phyloP scores from a whole-genome alignment of 1,139 yeast genomes.

The Suhomyces ambrosiae region DNA sequence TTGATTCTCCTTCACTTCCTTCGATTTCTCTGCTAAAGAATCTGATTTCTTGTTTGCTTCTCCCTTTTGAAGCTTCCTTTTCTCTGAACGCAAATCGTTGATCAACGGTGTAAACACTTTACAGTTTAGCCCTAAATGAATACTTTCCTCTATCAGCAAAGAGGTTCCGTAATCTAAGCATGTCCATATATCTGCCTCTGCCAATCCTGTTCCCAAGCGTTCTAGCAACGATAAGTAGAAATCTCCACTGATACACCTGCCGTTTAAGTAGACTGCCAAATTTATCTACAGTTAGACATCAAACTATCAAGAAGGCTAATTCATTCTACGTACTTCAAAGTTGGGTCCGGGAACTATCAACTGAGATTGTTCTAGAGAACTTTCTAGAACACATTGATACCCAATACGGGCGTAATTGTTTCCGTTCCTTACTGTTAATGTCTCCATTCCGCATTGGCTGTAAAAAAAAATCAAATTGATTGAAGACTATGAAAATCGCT shows the following conservation, averaged over 20 bases:
- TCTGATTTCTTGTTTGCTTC: too few relatives aligned
- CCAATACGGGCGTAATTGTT: slow-evolving; percentile 18
- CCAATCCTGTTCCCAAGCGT: slow-evolving; percentile 12
- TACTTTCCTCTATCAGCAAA: slow-evolving; percentile 16
- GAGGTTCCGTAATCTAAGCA: slow-evolving; percentile 19
- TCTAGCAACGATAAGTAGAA: slow-evolving; percentile 19
- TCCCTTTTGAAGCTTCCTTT: too few relatives aligned
- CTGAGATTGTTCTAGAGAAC: neutral
- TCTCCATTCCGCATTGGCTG: slow-evolving; percentile 10
- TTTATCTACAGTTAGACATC: slow-evolving; percentile 12
- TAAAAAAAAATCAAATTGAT: too few relatives aligned
- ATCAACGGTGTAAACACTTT: slow-evolving; percentile 19
- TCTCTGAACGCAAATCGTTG: slow-evolving; percentile 18
- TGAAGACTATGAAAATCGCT: too few relatives aligned
- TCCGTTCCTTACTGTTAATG: slow-evolving; percentile 13
- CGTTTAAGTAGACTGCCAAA: slow-evolving; percentile 20
- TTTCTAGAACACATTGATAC: slow-evolving; percentile 10
- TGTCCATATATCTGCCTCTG: slow-evolving; percentile 20
- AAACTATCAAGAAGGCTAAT: neutral
- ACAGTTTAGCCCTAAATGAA: slow-evolving; percentile 24
- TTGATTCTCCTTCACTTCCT: too few relatives aligned
- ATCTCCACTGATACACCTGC: slow-evolving; percentile 11
- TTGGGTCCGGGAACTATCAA: slow-evolving; percentile 15
- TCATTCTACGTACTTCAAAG: slow-evolving; percentile 19
- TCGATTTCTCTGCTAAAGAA: too few relatives aligned